A percentile compares a stretch with the other conserved stretches of the same genome.
phyloP scores from a whole-genome alignment of 352 stramenopile species.

The Phytophthora tubulina region DNA sequence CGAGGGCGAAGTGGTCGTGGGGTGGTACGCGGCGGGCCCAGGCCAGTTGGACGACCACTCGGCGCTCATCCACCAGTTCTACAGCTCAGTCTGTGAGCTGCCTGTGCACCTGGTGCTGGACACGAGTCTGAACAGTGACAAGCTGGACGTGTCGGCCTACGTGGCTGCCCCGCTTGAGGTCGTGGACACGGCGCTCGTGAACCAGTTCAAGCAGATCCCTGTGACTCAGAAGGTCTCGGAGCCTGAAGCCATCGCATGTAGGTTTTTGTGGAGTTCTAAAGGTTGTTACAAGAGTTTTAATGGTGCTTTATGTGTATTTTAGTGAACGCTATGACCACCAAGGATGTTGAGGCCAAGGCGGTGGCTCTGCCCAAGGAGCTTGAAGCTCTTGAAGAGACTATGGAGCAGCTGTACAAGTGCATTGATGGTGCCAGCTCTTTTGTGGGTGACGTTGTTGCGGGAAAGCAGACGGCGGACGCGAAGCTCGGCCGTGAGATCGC shows the following conservation, averaged over 20 bases:
- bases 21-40: conserved; percentile 95
- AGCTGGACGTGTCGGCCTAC: conserved; percentile 93
- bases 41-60: conserved; percentile 94
- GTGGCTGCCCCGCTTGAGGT: conserved; percentile 91
- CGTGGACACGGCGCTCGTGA: conserved; percentile 91
- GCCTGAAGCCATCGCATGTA: conserved; percentile 94
- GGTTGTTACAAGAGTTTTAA: conserved; percentile 4
- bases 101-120: conserved; percentile 97
- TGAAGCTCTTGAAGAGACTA: conserved; percentile 76
- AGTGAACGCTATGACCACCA: conserved; percentile 82
- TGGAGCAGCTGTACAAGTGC: conserved; percentile 92
- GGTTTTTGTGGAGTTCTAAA: conserved; percentile 36
- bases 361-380: conserved; percentile 80
- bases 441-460: conserved; percentile 92
- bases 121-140: conserved; percentile 83
- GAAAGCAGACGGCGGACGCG: conserved; percentile 77
- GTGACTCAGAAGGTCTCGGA: conserved; percentile 93
- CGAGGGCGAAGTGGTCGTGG: conserved; percentile 95
- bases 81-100: conserved; percentile 93
- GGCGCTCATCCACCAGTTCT: conserved; percentile 99
- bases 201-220: conserved; percentile 95
- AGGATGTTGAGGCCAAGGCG: conserved; percentile 45
- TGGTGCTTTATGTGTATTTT: not conserved
- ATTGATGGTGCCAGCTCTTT: conserved; percentile 92
- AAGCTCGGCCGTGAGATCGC: conserved; percentile 95